Conservation (phyloP, 768 basidiomycete genomes). For the Chalciporus piperatus region DNA sequence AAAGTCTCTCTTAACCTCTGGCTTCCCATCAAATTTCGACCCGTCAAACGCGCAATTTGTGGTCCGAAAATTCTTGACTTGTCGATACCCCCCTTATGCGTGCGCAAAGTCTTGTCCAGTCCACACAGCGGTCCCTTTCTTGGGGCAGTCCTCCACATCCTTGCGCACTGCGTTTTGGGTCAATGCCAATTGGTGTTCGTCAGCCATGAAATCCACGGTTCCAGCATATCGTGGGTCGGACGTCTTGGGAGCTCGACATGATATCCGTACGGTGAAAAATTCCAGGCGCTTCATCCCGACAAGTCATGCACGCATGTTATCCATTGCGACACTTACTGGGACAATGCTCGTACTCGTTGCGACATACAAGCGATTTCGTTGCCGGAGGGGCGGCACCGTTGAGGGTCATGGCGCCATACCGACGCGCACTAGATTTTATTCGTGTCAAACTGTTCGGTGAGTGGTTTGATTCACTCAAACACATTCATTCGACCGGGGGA, state of each 20-base stretch:
- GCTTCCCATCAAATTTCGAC: background rate
- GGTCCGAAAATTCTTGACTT: no score
- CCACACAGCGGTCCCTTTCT: conserved; percentile 10
- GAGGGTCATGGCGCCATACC: conserved; percentile 5
- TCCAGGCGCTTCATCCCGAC: conserved; percentile 20
- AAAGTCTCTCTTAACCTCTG: no score
- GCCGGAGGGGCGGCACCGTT: conserved; percentile 6
- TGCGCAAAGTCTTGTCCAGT: background rate
- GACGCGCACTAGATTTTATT: background rate
- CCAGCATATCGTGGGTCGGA: background rate
- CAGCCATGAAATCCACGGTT: conserved; percentile 5
- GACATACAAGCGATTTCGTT: conserved; percentile 14
- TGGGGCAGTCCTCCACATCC: conserved; percentile 1
- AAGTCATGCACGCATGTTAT: conserved; percentile 17
- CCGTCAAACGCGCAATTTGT: conserved; percentile 7
- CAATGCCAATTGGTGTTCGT: background rate
- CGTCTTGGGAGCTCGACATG: conserved; percentile 11
- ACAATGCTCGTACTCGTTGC: conserved; percentile 13
- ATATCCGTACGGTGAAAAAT: conserved; percentile 27
- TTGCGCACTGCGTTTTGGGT: background rate
- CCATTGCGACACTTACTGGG: conserved; percentile 24
- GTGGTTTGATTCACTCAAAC: conserved; percentile 32
- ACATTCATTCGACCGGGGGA: conserved; percentile 24
- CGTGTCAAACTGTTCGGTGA: conserved; percentile 23
- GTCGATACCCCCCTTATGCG: conserved; percentile 3